phyloP scores from a whole-genome alignment of 140 eudicot genomes.

The Senecio squalidus region DNA sequence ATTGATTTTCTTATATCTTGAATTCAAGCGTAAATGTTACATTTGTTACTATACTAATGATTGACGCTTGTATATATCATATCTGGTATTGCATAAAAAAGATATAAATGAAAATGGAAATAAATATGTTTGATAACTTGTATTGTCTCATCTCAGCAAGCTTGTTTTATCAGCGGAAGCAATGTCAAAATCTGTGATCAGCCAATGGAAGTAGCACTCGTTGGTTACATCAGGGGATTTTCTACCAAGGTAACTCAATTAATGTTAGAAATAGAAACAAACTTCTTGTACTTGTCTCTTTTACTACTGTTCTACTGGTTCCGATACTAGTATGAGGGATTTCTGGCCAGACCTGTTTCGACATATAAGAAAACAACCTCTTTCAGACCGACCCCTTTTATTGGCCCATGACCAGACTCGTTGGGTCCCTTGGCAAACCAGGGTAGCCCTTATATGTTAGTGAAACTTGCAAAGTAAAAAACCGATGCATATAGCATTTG shows the following conservation, averaged over 20 bases:
- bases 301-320: background rate
- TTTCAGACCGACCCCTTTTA: background rate
- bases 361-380: background rate
- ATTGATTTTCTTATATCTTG: too few relatives aligned
- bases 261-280: background rate
- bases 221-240: slow-evolving; percentile 66
- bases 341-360: background rate
- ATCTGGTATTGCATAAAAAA: background rate
- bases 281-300: too few relatives aligned
- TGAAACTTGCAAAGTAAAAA: too few relatives aligned
- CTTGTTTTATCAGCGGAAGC: slow-evolving; percentile 33
- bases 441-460: background rate
- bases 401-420: background rate
- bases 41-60: background rate
- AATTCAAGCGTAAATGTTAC: too few relatives aligned
- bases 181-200: slow-evolving; percentile 25
- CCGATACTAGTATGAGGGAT: too few relatives aligned
- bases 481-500: too few relatives aligned
- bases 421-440: background rate
- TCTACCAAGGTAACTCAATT: slow-evolving; percentile 37
- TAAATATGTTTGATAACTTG: background rate
- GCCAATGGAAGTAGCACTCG: slow-evolving; percentile 44
- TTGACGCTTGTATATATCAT: background rate
- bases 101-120: background rate
- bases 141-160: slow-evolving; percentile 36